These are phyloP conservation scores for Penicillium riverlandense DNA, from an alignment of 495 filamentous ascomycete species.

Conservation along the genomic window DNA sequence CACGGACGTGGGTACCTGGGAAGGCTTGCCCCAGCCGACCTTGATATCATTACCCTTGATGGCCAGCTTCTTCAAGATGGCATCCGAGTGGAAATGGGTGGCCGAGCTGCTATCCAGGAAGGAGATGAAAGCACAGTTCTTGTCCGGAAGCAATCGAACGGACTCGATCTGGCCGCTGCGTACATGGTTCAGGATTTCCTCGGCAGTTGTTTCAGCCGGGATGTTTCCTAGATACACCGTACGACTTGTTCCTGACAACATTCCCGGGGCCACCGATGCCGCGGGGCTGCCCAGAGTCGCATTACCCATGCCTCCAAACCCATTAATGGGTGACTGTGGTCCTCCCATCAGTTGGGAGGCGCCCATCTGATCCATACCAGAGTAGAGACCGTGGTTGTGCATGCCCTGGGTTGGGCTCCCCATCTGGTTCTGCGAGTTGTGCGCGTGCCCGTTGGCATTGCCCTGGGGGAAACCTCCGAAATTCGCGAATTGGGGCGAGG, in stretches of 20 bases:
- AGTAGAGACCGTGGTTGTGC: slow-evolving; percentile 64
- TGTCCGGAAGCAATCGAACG: slow-evolving; percentile 88
- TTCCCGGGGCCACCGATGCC: slow-evolving; percentile 67
- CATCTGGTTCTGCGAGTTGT: slow-evolving; percentile 48
- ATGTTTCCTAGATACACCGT: slow-evolving; percentile 98
- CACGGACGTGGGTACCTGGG: slow-evolving; percentile 95
- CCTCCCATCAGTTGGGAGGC: slow-evolving; percentile 65
- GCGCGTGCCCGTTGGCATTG: slow-evolving; percentile 52
- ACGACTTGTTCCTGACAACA: slow-evolving; percentile 84
- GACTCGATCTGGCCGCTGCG: slow-evolving; percentile 98
- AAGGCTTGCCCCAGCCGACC: slow-evolving; percentile 98
- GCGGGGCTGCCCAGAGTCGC: slow-evolving; percentile 53
- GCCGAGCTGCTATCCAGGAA: slow-evolving; percentile 95
- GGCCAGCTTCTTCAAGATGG: slow-evolving; percentile 96
- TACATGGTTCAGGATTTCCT: slow-evolving; percentile 96
- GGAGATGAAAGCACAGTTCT: slow-evolving; percentile 99
- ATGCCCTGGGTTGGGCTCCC: slow-evolving; percentile 57
- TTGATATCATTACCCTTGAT: slow-evolving; percentile 99
- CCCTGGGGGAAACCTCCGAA: slow-evolving; percentile 69
- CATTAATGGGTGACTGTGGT: slow-evolving; percentile 80
- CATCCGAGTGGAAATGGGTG: slow-evolving; percentile 98
- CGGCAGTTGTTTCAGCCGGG: slow-evolving; percentile 92
- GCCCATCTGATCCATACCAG: slow-evolving; percentile 66
- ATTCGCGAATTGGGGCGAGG: slow-evolving; percentile 83
- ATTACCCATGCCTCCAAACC: slow-evolving; percentile 53